A percentile compares a stretch with the other conserved stretches of the same genome.
These are phyloP conservation scores for Melampsora larici-populina DNA, from an alignment of 1,284 basidiomycete genomes.

Conservation along the genomic window DNA sequence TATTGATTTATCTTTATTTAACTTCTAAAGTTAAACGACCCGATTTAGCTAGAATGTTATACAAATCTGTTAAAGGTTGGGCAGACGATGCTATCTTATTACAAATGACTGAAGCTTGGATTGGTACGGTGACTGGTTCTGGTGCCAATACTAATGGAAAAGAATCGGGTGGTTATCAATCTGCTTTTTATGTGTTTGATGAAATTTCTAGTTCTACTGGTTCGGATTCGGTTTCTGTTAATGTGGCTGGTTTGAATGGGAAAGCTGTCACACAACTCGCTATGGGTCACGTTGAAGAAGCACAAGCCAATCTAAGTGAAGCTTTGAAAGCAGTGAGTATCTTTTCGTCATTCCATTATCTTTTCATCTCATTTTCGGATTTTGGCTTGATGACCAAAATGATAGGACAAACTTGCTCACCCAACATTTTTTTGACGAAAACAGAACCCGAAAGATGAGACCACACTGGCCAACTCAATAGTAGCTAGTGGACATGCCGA, in stretches of 20 bases:
- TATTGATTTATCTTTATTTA: conserved; percentile 78
- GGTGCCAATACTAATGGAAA: conserved; percentile 51
- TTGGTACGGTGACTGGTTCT: conserved; percentile 71
- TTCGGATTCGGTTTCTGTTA: conserved; percentile 59
- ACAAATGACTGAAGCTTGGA: conserved; percentile 81
- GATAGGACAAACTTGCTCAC: background rate
- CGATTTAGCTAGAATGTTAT: conserved; percentile 79
- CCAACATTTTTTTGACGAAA: background rate
- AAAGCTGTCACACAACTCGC: conserved; percentile 79
- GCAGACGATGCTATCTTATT: conserved; percentile 84
- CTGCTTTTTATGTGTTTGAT: conserved; percentile 74
- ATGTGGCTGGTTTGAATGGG: conserved; percentile 67
- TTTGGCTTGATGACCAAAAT: background rate
- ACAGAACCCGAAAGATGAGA: conserved; percentile 37
- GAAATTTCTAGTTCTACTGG: conserved; percentile 74
- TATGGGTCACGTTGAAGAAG: conserved; percentile 73
- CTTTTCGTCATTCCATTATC: background rate
- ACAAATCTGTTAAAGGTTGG: conserved; percentile 73
- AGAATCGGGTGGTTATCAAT: conserved; percentile 57
- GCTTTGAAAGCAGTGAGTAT: conserved; percentile 58
- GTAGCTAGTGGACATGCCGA: conserved; percentile 20
- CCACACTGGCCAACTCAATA: conserved; percentile 28
- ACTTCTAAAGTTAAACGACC: conserved; percentile 67
- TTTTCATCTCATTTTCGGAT: background rate
- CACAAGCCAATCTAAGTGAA: conserved; percentile 78